Percentiles rank a stretch among this genome's conserved stretches.
Evolutionary conservation across 148 eudicot genomes (phyloP).

Genomic region (Diospyros kaki): DNA sequence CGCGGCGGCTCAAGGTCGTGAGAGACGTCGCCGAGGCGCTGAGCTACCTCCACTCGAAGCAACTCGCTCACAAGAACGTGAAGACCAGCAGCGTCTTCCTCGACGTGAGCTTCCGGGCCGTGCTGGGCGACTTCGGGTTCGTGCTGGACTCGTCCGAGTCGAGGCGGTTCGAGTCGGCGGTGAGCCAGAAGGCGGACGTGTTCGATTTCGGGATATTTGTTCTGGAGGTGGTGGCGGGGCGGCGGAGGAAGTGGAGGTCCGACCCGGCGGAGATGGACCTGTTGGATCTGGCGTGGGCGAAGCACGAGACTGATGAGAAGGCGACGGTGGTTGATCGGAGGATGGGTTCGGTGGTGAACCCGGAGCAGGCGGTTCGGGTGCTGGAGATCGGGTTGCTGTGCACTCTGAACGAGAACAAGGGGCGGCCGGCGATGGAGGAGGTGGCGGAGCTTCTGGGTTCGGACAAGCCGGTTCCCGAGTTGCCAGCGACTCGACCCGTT

Average conservation of each 20-base stretch:
- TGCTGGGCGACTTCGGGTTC: constrained; percentile 66
- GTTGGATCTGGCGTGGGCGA: constrained; percentile 65
- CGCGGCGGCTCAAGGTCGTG: constrained; percentile 58
- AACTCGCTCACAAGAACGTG: constrained; percentile 67
- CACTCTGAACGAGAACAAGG: constrained; percentile 61
- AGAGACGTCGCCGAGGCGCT: constrained; percentile 60
- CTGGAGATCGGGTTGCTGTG: constrained; percentile 62
- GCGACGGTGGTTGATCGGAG: constrained; percentile 49
- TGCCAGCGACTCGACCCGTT: constrained; percentile 45
- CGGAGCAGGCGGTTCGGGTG: constrained; percentile 60
- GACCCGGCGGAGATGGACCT: constrained; percentile 38
- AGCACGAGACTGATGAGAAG: constrained; percentile 56
- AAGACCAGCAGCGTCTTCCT: constrained; percentile 63
- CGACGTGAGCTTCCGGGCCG: constrained; percentile 65
- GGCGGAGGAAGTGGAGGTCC: constrained; percentile 29
- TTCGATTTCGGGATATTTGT: constrained; percentile 62
- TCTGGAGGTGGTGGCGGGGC: constrained; percentile 61
- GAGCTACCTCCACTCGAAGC: constrained; percentile 52
- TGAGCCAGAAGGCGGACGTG: constrained; percentile 53
- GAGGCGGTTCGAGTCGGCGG: constrained; percentile 40
- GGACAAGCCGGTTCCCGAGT: constrained; percentile 41
- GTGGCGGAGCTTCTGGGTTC: constrained; percentile 40
- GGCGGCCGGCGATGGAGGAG: constrained; percentile 60
- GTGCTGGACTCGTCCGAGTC: constrained; percentile 39
- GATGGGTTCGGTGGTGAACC: constrained; percentile 53